Evolutionary conservation across 176 grass and related monocot genomes (phyloP).

Genomic region (Oryza punctata): DNA sequence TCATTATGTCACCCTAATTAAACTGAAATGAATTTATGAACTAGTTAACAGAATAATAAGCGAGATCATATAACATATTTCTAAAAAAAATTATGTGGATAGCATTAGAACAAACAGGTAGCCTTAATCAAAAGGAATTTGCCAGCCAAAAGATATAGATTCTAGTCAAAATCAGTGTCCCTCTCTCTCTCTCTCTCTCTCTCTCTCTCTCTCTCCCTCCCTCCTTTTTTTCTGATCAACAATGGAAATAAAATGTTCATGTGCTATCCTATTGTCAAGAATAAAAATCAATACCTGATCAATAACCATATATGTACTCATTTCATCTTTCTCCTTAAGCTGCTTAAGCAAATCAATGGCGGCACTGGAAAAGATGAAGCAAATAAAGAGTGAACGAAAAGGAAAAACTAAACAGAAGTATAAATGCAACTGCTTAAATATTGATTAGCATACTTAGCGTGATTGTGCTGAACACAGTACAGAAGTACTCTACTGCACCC

Average conservation of each 20-base stretch:
- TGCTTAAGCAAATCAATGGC: slow-evolving; percentile 76
- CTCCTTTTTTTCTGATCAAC: too few species aligned
- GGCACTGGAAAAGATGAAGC: slow-evolving; percentile 45
- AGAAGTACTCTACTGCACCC: slow-evolving; percentile 70
- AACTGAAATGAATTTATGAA: slow-evolving; percentile 31
- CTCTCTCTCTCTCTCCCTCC: too few species aligned
- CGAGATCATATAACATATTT: slow-evolving; percentile 22
- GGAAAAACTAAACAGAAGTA: slow-evolving; percentile 41
- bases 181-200: too few species aligned
- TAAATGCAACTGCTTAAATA: slow-evolving; percentile 31
- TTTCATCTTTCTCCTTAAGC: slow-evolving; percentile 69
- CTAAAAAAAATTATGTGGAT: neutral
- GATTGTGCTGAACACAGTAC: slow-evolving; percentile 70
- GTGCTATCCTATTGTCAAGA: slow-evolving; percentile 18
- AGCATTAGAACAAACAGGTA: slow-evolving; percentile 21
- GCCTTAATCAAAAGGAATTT: too few species aligned
- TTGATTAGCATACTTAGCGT: slow-evolving; percentile 65
- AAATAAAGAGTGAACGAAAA: slow-evolving; percentile 36
- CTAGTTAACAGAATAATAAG: slow-evolving; percentile 25
- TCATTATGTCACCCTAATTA: slow-evolving; percentile 16
- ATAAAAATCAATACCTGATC: slow-evolving; percentile 63
- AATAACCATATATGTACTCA: slow-evolving; percentile 64
- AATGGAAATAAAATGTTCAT: slow-evolving; percentile 28
- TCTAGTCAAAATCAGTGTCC: too few species aligned
- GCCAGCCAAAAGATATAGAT: too few species aligned